Evolutionary conservation across 345 rosid genomes (phyloP), one percentile per base, ranked within the genome.

Genomic region (Populus ilicifolia): DNA sequence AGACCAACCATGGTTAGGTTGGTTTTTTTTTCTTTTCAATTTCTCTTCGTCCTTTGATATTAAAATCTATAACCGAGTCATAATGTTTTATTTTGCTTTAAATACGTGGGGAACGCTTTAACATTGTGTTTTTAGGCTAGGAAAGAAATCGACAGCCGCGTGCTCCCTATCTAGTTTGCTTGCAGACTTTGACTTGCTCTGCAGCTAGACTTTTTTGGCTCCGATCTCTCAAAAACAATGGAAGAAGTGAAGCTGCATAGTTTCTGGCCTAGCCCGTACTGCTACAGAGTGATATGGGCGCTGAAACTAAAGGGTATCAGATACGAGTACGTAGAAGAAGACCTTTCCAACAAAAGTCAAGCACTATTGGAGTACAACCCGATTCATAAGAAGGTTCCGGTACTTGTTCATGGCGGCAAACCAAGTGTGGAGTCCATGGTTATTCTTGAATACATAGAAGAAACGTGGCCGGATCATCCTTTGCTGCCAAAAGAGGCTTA

Each of bases 381-480:
- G 10, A 54, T 79, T 29, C n/a, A 73, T 56, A 79, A 73, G 72
- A 73, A 67, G 35, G 52, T 74, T 21, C 82, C 82, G 4, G 75
- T 79, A 8, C 75, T 79, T 3, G 23, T 79, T 12, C 78, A 74
- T 43, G 75, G 52, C 1, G 79, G 36, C 63, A 63, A 75, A 6
- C 76, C 79, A 8, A 41, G 54, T 11, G 27, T 23, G 18, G 79
- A 76, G 54, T 76, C 79, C 27, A 14, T 68, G n/a, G 21, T 76
- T 6, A 76, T 76, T 30, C 41, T 76, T 14, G 67, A 76, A 41
- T 76, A 76, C 79, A 48, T 76, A 5, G 82, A 79, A 6, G 78
- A 79, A 39, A 43, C 70, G n/a, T 79, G 82, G 82, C 78, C 82
- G 0, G 17, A 61, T 21, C 21, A 43, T 43, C 82, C 78, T 4